Conservation (phyloP, 371 early-diverging fungal species). For the Apophysomyces elegans region DNA sequence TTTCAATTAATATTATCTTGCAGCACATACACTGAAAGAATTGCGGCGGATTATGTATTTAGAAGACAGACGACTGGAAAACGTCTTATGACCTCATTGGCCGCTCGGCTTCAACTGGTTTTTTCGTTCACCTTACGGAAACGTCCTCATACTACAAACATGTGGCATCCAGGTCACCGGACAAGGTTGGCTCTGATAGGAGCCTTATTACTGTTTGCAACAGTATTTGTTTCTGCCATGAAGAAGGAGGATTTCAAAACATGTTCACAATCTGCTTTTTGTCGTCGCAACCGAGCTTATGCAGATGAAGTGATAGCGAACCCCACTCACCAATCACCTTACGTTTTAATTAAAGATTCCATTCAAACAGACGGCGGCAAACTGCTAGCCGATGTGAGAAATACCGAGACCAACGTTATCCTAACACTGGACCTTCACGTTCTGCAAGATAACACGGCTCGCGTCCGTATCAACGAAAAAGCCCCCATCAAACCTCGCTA, state of each 20-base stretch:
- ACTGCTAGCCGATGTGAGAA: constrained; percentile 63
- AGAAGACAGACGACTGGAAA: background rate
- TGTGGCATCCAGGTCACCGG: constrained; percentile 7
- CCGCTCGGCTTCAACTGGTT: background rate
- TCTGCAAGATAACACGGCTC: constrained; percentile 64
- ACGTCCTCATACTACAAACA: background rate
- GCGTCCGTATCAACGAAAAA: constrained; percentile 75
- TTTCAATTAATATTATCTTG: too few relatives aligned
- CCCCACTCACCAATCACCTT: constrained; percentile 58
- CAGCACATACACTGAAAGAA: too few relatives aligned
- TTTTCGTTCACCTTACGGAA: background rate
- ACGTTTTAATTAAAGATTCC: constrained; percentile 58
- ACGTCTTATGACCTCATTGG: background rate
- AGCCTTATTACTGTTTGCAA: constrained; percentile 13
- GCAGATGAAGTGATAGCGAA: constrained; percentile 65
- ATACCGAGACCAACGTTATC: constrained; percentile 51
- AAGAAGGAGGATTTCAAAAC: constrained; percentile 87
- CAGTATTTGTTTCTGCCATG: constrained; percentile 28
- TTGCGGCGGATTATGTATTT: too few relatives aligned
- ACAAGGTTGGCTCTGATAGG: background rate
- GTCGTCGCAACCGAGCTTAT: constrained; percentile 86
- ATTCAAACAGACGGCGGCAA: constrained; percentile 51
- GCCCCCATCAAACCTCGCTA: constrained; percentile 71
- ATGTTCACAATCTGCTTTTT: constrained; percentile 89
- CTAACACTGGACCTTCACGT: constrained; percentile 55